Evolutionary conservation across 768 basidiomycete genomes (phyloP).

Genomic region (Hygrophorus pudorinus): DNA sequence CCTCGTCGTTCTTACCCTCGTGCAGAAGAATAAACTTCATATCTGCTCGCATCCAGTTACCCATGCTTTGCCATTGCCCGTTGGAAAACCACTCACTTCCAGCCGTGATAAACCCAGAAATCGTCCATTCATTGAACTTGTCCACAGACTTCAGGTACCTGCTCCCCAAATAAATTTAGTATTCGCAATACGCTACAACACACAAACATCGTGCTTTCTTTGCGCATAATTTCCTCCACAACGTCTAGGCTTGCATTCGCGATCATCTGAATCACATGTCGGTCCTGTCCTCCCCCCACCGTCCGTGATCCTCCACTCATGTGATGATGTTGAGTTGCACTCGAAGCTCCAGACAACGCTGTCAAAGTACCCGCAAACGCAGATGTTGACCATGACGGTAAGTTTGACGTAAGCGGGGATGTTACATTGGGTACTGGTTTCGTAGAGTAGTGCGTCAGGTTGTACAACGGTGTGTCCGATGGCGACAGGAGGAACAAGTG

Average conservation of each 20-base stretch:
- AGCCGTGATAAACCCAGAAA: slow-evolving; percentile 92
- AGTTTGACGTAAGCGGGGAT: slow-evolving; percentile 69
- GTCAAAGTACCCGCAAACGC: slow-evolving; percentile 86
- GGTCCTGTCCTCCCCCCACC: slow-evolving; percentile 75
- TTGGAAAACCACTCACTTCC: slow-evolving; percentile 57
- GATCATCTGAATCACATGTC: slow-evolving; percentile 98
- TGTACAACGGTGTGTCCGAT: slow-evolving; percentile 80
- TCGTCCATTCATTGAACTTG: slow-evolving; percentile 98
- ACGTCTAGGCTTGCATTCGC: slow-evolving; percentile 94
- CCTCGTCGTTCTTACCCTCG: slow-evolving; percentile 95
- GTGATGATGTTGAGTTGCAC: slow-evolving; percentile 40
- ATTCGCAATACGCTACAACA: slow-evolving; percentile 1
- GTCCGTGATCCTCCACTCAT: slow-evolving; percentile 55
- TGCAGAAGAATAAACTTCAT: slow-evolving; percentile 93
- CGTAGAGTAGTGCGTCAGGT: slow-evolving; percentile 71
- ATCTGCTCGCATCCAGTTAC: slow-evolving; percentile 42
- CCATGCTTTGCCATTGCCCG: slow-evolving; percentile 1
- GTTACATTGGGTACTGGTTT: slow-evolving; percentile 52
- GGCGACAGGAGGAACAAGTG: slow-evolving; percentile 82
- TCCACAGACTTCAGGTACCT: slow-evolving; percentile 96
- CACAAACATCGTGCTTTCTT: slow-evolving; percentile 69
- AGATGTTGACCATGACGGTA: slow-evolving; percentile 86
- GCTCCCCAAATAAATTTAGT: slow-evolving; percentile 5
- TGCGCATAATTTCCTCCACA: slow-evolving; percentile 86
- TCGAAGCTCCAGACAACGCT: slow-evolving; percentile 77